These are phyloP conservation scores for Luffa aegyptiaca DNA, from an alignment of 306 rosid genomes.

Conservation along the genomic window DNA sequence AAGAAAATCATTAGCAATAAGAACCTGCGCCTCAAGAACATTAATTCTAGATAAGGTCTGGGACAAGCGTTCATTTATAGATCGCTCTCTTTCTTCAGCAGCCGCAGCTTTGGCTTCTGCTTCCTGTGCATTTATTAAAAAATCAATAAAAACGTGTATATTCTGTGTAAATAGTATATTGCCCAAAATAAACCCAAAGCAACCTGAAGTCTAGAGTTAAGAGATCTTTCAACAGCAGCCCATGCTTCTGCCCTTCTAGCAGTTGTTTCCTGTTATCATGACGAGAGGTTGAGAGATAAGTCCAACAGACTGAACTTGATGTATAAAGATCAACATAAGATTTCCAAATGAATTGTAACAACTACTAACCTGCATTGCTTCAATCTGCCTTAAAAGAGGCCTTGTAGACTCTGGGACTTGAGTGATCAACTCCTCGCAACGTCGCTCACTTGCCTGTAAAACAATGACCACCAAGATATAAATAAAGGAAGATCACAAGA, in stretches of 20 bases:
- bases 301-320: constrained; percentile 13
- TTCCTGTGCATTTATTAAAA: constrained; percentile 53
- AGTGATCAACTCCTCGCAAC: constrained; percentile 88
- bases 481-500: constrained; percentile 7
- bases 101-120: constrained; percentile 91
- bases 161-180: not conserved
- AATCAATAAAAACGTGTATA: constrained; percentile 13
- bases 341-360: constrained; percentile 7
- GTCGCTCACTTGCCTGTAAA: constrained; percentile 92
- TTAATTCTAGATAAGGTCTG: constrained; percentile 93
- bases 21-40: constrained; percentile 99
- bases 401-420: constrained; percentile 99
- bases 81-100: constrained; percentile 93
- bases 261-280: constrained; percentile 71
- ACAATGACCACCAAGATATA: constrained; percentile 13
- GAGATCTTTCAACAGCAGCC: constrained; percentile 94
- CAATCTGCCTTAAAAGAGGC: constrained; percentile 96
- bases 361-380: constrained; percentile 86
- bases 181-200: constrained; percentile 14
- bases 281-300: constrained; percentile 21
- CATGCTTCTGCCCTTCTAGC: constrained; percentile 91
- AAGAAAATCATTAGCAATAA: constrained; percentile 19
- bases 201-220: constrained; percentile 93
- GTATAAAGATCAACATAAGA: constrained; percentile 14
- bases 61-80: constrained; percentile 82